Percentiles rank a stretch among this genome's conserved stretches.
Evolutionary conservation across 768 basidiomycete species (phyloP).

Genomic region (Suillus variegatus): DNA sequence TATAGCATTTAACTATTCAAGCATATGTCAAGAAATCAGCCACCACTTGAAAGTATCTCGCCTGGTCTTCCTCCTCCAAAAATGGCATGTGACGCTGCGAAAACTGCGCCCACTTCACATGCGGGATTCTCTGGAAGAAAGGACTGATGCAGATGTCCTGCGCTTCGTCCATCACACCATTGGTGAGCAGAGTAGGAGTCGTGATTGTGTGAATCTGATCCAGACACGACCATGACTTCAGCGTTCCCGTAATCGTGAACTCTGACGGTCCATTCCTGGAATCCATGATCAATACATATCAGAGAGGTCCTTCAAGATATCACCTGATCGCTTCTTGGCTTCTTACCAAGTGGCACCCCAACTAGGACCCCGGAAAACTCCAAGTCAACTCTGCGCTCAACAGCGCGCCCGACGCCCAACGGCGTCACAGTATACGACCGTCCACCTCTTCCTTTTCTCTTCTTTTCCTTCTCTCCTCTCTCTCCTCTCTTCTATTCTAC

Average conservation of each 20-base stretch:
- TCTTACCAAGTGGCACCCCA: no score
- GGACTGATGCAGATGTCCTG: conserved; percentile 27
- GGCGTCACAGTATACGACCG: no score
- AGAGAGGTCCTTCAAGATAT: conserved; percentile 4
- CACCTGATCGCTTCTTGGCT: no score
- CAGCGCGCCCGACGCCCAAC: no score
- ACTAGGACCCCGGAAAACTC: no score
- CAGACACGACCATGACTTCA: conserved; percentile 45
- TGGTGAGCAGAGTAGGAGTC: conserved; percentile 37
- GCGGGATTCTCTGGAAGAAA: conserved; percentile 27
- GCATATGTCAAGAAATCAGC: conserved; percentile 30
- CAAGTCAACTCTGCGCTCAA: no score
- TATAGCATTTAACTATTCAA: background rate
- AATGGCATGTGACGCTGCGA: conserved; percentile 40
- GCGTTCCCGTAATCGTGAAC: conserved; percentile 35
- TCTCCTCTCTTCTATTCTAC: no score
- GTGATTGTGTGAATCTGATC: conserved; percentile 37
- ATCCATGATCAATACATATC: background rate
- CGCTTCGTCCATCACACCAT: conserved; percentile 34
- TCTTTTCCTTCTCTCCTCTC: no score
- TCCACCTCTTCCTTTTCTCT: no score
- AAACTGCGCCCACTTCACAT: conserved; percentile 31
- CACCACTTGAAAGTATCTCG: conserved; percentile 38
- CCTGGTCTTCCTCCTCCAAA: conserved; percentile 40
- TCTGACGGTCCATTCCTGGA: conserved; percentile 23